Percentiles rank a stretch among this genome's conserved stretches.
Conservation (phyloP, 2,329 filamentous ascomycete genomes). For the Hypoxylon sp. region DNA sequence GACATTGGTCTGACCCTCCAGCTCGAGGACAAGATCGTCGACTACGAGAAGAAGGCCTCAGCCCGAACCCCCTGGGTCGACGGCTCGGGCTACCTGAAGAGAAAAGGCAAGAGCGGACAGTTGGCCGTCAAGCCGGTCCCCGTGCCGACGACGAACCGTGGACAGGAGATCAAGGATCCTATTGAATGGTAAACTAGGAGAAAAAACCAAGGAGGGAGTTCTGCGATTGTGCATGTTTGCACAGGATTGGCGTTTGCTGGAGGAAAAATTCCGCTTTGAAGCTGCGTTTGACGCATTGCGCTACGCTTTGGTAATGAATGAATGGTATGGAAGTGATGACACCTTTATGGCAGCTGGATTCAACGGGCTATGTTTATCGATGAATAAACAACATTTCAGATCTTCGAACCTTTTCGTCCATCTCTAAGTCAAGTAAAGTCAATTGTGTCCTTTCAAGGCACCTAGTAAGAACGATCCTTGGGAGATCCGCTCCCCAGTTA, state of each 20-base stretch:
- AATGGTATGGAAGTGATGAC: background rate
- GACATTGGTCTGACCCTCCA: slow-evolving; percentile 97
- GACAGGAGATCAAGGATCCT: slow-evolving; percentile 86
- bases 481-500: background rate
- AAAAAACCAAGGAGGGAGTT: slow-evolving; percentile 9
- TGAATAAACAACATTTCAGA: slow-evolving; percentile 3
- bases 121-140: slow-evolving; percentile 73
- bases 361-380: background rate
- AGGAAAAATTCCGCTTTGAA: slow-evolving; percentile 16
- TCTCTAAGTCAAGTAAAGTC: background rate
- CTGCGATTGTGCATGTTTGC: slow-evolving; percentile 10
- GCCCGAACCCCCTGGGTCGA: slow-evolving; percentile 91
- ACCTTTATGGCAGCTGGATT: background rate
- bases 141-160: slow-evolving; percentile 90
- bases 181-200: slow-evolving; percentile 80
- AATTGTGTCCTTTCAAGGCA: background rate
- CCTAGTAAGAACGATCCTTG: background rate
- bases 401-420: background rate
- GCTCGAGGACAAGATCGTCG: slow-evolving; percentile 87
- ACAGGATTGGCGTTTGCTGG: slow-evolving; percentile 31
- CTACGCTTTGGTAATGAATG: slow-evolving; percentile 5
- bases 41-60: slow-evolving; percentile 84
- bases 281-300: slow-evolving; percentile 2
- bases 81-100: slow-evolving; percentile 83
- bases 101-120: slow-evolving; percentile 65